These are phyloP conservation scores for Neurospora tetrasperma DNA, from an alignment of 495 filamentous ascomycete species.

Conservation along the genomic window DNA sequence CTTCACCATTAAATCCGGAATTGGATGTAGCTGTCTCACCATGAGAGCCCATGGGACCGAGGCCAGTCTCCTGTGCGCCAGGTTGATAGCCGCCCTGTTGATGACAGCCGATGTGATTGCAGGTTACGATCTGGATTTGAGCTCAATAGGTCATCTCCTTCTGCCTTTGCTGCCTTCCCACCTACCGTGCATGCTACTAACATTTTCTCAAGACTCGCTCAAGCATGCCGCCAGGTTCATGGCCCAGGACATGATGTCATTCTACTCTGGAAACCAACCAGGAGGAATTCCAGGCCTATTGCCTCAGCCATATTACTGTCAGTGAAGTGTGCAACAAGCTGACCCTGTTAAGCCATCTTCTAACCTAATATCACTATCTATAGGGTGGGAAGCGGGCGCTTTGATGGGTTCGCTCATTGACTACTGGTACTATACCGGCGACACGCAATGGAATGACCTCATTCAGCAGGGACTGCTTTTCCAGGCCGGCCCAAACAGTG, in stretches of 20 bases:
- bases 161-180: not conserved
- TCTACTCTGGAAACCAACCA: conserved; percentile 55
- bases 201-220: conserved; percentile 46
- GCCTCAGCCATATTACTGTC: conserved; percentile 35
- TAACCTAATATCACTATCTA: conserved; percentile 12
- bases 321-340: not conserved
- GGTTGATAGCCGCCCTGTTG: conserved; percentile 7
- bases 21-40: not conserved
- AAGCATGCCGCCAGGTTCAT: conserved; percentile 48
- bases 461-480: conserved; percentile 46
- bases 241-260: conserved; percentile 56
- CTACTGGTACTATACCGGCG: conserved; percentile 57
- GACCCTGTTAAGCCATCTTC: not conserved
- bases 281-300: conserved; percentile 39
- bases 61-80: not conserved
- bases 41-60: conserved; percentile 5
- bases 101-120: conserved; percentile 2
- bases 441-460: conserved; percentile 48
- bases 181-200: not conserved
- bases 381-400: conserved; percentile 73
- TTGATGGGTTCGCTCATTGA: conserved; percentile 56
- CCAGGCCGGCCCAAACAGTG: conserved; percentile 46
- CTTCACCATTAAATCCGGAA: not conserved
- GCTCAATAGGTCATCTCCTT: conserved; percentile 17
- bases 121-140: conserved; percentile 22